A percentile compares a stretch with the other conserved stretches of the same genome.
Evolutionary conservation across 1,284 basidiomycete species (phyloP).

Genomic region (Leccinum pallidistipes): DNA sequence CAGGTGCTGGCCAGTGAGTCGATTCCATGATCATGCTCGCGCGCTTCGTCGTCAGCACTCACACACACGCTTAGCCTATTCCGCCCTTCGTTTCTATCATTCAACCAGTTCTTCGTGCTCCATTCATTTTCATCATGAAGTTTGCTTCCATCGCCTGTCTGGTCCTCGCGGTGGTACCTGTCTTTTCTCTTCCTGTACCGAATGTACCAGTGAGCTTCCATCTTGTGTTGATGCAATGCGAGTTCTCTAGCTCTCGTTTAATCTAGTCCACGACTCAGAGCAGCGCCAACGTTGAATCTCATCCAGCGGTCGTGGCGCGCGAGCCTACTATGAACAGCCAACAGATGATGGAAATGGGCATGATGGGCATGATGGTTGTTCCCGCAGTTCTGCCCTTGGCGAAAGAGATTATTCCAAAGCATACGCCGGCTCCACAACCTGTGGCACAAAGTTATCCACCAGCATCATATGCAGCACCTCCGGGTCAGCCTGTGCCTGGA

Average conservation of each 20-base stretch:
- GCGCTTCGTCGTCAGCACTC: neutral
- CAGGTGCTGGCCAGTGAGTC: neutral
- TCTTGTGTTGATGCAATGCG: neutral
- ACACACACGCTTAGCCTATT: neutral
- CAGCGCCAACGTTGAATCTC: neutral
- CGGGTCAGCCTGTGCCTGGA: too few species aligned
- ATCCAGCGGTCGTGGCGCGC: neutral
- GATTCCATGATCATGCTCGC: neutral
- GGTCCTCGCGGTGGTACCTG: neutral
- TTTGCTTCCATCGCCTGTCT: neutral
- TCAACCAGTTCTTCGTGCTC: neutral
- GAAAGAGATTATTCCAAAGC: neutral
- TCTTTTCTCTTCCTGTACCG: neutral
- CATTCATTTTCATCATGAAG: neutral
- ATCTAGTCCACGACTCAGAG: neutral
- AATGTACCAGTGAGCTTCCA: neutral
- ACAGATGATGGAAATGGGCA: neutral
- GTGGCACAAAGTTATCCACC: too few species aligned
- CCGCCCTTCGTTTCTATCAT: neutral
- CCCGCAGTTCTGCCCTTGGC: neutral
- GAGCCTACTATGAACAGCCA: too few species aligned
- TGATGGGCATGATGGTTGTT: neutral
- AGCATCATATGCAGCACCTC: too few species aligned
- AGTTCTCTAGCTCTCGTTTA: neutral
- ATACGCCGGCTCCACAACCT: too few species aligned